Percentiles rank a stretch among this genome's conserved stretches.
phyloP scores from a whole-genome alignment of 2,329 filamentous ascomycete species.

The Kalmusia sp. region DNA sequence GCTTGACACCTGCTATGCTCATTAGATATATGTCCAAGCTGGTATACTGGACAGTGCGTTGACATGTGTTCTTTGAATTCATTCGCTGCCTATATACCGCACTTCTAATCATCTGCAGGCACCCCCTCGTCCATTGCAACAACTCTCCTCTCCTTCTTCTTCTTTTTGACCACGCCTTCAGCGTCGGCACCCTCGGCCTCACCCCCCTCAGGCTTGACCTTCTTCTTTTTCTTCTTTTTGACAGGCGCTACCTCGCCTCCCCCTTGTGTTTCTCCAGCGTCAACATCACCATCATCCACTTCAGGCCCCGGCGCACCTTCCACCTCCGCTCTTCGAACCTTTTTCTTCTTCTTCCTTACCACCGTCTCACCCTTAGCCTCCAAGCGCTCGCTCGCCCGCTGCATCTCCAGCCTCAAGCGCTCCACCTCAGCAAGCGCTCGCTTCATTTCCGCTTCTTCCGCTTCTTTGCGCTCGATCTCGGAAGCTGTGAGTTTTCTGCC shows the following conservation, averaged over 20 bases:
- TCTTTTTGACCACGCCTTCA: conserved; percentile 46
- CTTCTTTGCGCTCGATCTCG: conserved; percentile 71
- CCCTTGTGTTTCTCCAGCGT: conserved; percentile 43
- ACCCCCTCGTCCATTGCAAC: conserved; percentile 40
- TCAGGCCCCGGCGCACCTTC: conserved; percentile 63
- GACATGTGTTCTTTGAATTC: background rate
- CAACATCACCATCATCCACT: conserved; percentile 62
- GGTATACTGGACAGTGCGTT: background rate
- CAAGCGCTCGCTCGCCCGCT: conserved; percentile 77
- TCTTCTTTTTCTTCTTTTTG: conserved; percentile 54
- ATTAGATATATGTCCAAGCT: too few species aligned
- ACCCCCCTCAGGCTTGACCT: conserved; percentile 38
- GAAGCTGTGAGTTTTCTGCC: conserved; percentile 45
- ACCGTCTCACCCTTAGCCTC: conserved; percentile 72
- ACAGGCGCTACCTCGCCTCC: conserved; percentile 19
- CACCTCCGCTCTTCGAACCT: conserved; percentile 53
- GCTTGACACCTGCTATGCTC: too few species aligned
- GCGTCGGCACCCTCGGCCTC: conserved; percentile 22
- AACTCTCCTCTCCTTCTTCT: conserved; percentile 47
- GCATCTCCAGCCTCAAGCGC: conserved; percentile 85
- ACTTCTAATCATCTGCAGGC: conserved; percentile 2
- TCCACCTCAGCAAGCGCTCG: conserved; percentile 90
- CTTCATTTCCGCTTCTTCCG: conserved; percentile 87
- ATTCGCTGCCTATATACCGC: background rate
- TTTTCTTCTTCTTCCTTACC: conserved; percentile 67